Percentiles rank a stretch among this genome's conserved stretches.
Evolutionary conservation across 2,329 filamentous ascomycete genomes (phyloP).

Genomic region (Kalmusia sp.): DNA sequence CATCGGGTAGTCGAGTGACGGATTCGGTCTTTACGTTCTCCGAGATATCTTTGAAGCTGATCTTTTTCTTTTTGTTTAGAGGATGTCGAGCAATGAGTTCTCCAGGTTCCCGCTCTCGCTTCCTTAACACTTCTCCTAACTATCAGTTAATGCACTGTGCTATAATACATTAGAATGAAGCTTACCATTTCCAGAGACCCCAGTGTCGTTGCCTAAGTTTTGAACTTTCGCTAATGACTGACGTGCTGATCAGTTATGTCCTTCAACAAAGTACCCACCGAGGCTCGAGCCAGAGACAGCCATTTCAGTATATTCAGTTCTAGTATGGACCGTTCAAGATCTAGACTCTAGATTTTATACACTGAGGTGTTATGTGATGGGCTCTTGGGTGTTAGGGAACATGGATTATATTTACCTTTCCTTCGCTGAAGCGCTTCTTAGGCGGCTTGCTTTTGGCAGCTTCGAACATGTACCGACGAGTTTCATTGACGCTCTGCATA

Average conservation of each 20-base stretch:
- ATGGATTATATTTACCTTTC: slow-evolving; percentile 32
- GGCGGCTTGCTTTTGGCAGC: slow-evolving; percentile 16
- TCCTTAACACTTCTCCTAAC: not conserved
- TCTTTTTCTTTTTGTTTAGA: slow-evolving; percentile 32
- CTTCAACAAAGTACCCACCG: too few species aligned
- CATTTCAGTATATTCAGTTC: too few species aligned
- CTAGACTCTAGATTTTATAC: too few species aligned
- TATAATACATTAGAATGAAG: too few species aligned
- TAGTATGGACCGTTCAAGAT: too few species aligned
- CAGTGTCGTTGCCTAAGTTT: not conserved
- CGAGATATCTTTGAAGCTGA: slow-evolving; percentile 30
- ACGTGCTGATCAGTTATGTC: slow-evolving; percentile 1
- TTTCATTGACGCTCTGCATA: slow-evolving; percentile 31
- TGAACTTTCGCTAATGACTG: slow-evolving; percentile 19
- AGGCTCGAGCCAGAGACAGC: too few species aligned
- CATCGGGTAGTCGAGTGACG: slow-evolving; percentile 28
- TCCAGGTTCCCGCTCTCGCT: slow-evolving; percentile 19
- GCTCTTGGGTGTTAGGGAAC: too few species aligned
- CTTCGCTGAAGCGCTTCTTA: slow-evolving; percentile 19
- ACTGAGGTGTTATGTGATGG: too few species aligned
- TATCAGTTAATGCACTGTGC: not conserved
- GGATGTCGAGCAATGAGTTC: slow-evolving; percentile 27
- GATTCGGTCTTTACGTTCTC: slow-evolving; percentile 28
- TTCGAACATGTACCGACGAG: slow-evolving; percentile 27
- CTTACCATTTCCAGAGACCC: not conserved